Base-by-base conservation (phyloP, 2,329 filamentous ascomycete genomes). In the Exserohilum rostratum region DNA sequence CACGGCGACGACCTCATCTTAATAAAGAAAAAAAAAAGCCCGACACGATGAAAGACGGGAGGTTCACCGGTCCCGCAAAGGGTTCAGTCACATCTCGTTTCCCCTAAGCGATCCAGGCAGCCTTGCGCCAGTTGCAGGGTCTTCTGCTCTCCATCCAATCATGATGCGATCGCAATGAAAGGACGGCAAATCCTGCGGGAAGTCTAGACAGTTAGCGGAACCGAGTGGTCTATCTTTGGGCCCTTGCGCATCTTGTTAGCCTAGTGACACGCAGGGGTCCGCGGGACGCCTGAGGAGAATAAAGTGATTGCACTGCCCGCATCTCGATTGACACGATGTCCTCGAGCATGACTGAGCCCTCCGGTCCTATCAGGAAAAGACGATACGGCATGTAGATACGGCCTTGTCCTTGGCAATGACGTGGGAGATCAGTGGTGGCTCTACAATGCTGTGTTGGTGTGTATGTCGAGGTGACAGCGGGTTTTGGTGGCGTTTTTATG, bases 21-120 rank as follows among this genome's bases (percentile, higher is more conserved):
- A 68, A 68, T 31, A 55, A 56, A 39, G 48, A 54, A 34, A 27
- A 59, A 52, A 45, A 54, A 53, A n/a, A n/a, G n/a, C n/a, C n/a
- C 40, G 35, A 55, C 56, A 49, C 57, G 54, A 29, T 50, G 37
- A 44, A 55, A 46, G 55, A 60, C 40, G 55, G 45, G 57, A 40
- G 43, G 53, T 59, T 68, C 62, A 66, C 64, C 62, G 65, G 65
- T 66, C 48, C 31, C 43, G 48, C 42, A 43, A 51, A 47, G 42
- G 38, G 30, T 39, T 49, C 45, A 62, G 57, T 58, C 54, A 58
- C 50, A 60, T 62, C 50, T 58, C 54, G 51, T 58, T 65, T 54
- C 48, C 46, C 46, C 47, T 61, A 62, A 50, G 62, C 58, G 47
- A 47, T 46, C 35, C 38, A 47, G 53, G 52, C 47, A 64, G 64